Evolutionary conservation across 345 rosid species (phyloP), one percentile per base, ranked within the genome.

Genomic region (Ailanthus altissimus): DNA sequence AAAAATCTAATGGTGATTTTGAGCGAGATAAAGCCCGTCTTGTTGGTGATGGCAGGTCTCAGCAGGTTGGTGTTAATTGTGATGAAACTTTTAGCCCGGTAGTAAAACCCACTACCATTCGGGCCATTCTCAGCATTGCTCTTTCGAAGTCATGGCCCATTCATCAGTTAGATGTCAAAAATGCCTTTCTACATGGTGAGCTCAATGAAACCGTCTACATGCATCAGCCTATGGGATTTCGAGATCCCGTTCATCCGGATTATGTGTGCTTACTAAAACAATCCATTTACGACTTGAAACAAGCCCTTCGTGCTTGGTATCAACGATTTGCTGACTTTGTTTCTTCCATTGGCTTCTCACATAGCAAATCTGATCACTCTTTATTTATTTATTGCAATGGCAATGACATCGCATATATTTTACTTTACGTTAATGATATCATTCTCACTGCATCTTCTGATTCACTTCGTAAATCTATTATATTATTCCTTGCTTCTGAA

Each of bases 1-100:
- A 40, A n/a, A 57, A 57, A 8, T 72, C 36, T 56, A 46, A 72
- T 42, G 76, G 76, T 38, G n/a, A 58, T 6, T 72, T 72, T 58
- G 67, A 56, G 26, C 12, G 50, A 13, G 21, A 72, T 38, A 72
- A 72, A 51, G 75, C 50, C 10, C 28, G 20, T 18, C 45, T 56
- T 57, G 64, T 72, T 0, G 53, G 64, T 42, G 21, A 54, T 58
- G 76, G 76, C 8, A 7, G 5, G 13, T 0, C 7, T n/a, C 36
- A 51, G 26, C 16, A 51, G 53, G 13, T 20, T 16, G 62, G 74
- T n/a, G 12, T 53, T 0, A 62, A 71, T 50, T 51, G 42, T 53
- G 63, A 14, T 28, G 23, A 53, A 16, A 70, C 23, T 2, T 70
- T 49, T 51, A 70, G 74, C 38, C 45, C 56, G 38, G 45, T 49